Evolutionary conservation across 164 flowering plant genomes (phyloP), one percentile per base, ranked within the genome.

Genomic region (Kalanchoe fedtschenkoi): DNA sequence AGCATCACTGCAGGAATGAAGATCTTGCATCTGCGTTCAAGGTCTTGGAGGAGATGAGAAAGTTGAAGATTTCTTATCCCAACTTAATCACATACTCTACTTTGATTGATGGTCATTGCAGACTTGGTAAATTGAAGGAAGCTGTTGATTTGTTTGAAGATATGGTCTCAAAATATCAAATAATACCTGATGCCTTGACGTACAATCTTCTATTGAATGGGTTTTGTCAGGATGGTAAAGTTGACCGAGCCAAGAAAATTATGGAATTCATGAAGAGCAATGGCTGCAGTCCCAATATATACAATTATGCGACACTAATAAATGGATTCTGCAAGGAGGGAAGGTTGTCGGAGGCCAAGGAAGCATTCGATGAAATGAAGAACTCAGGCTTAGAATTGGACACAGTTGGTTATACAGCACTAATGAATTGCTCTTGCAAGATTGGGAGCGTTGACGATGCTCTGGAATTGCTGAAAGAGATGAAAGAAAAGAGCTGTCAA

Each of bases 11-110:
- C 67, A 88, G 68, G 65, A 78, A 54, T n/a, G 83, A 91, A 30
- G 80, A 88, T 72, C 57, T 86, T 21, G 80, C 73, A 47, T 76
- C 78, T 16, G 97, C 96, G 56, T 80, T 86, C 63, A 72, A 73
- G 69, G 82, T 92, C 16, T 62, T 92, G 19, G 60, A 80, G 61
- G 88, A 85, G 81, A 92, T 88, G 96, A 85, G 70, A 66, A 78
- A 68, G 61, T 64, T 83, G 4, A 55, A 65, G 21, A 29, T 68
- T 16, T 83, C 90, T 19, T 70, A 56, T 47, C 98, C 97, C 2
- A 89, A 89, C 72, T 46, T 84, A 72, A 80, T 92, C 58, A 88
- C 96, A 4, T 89, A 87, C 75, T 86, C 96, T 15, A 92, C 98
- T 39, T 54, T 92, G 62, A 84, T 92, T 68, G 82, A 74, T 61